Evolutionary conservation across 2,329 filamentous ascomycete genomes (phyloP), one percentile per base, ranked within the genome.

Genomic region (Pseudocercospora pini-densiflorae): DNA sequence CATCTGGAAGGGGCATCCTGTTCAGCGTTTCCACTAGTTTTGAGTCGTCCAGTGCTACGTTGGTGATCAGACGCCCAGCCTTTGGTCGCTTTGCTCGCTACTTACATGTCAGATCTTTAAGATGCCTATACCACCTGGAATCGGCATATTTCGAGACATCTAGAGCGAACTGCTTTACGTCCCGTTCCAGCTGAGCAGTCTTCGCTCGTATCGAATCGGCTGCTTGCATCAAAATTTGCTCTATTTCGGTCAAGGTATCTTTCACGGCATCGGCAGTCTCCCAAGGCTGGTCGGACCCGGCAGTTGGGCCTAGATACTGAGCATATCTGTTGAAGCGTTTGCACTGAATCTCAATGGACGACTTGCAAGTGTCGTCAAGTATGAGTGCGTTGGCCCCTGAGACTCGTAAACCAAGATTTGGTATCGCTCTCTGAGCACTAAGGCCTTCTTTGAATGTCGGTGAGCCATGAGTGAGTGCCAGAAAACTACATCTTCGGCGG

Each of bases 111-210:
- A 63, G 29, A 27, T 63, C 61, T 21, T 59, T 43, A 0, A 63
- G 33, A 59, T 59, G 45, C 19, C 61, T 33, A 33, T 63, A 63
- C 61, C 61, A 63, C 10, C 19, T 51, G n/a, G 53, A 21, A 47
- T 36, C 53, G 21, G 61, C 53, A 43, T 49, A 24, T 16, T 23
- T 16, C 1, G 61, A 40, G 12, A 63, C 53, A 21, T 63, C 53
- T 24, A 29, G 23, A n/a, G 27, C 10, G 14, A 63, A 63, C 12
- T 31, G 53, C 16, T 36, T 47, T 16, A 59, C 43, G 19, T 63
- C 16, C 16, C 36, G 23, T 16, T 63, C 33, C 21, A 63, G 19
- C 24, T 63, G 21, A 14, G 40, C 49, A 12, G 53, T 27, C 43
- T 63, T 63, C 16, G 14, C 23, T 10, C 23, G 12, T 21, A 63